A percentile compares a stretch with the other conserved stretches of the same genome.
Conservation (phyloP, 106 monocot genomes). For the Dioscorea zingiberensis region DNA sequence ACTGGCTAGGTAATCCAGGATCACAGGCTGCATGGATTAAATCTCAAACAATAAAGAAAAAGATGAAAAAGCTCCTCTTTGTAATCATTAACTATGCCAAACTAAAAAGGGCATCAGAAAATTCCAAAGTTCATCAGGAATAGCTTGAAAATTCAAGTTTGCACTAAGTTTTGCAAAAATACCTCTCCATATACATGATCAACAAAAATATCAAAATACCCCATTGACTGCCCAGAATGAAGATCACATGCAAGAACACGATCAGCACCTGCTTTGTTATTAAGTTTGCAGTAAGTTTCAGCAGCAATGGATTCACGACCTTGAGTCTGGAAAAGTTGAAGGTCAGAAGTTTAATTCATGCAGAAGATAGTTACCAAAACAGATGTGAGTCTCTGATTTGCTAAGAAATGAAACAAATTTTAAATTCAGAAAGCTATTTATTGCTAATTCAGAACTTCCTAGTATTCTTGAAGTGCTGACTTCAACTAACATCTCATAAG, state of each 20-base stretch:
- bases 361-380: too few species aligned
- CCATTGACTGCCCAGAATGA: conserved; percentile 54
- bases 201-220: conserved; percentile 54
- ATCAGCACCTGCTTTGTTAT: conserved; percentile 53
- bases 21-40: conserved; percentile 43
- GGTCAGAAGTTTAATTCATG: too few species aligned
- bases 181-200: conserved; percentile 62
- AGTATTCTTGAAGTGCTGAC: too few species aligned
- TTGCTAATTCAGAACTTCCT: too few species aligned
- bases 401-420: too few species aligned
- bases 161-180: neutral
- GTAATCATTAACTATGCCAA: too few species aligned
- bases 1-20: conserved; percentile 57
- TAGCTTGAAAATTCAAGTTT: too few species aligned
- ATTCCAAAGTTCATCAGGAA: too few species aligned
- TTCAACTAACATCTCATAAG: too few species aligned
- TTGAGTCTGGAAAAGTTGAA: conserved; percentile 31
- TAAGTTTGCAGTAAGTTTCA: conserved; percentile 58
- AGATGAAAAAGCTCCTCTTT: neutral
- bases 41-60: neutral
- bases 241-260: conserved; percentile 57
- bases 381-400: too few species aligned
- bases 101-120: too few species aligned
- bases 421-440: too few species aligned
- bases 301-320: conserved; percentile 68